These are phyloP conservation scores for Blastobotrys raffinosifermentans DNA, from an alignment of 1,139 yeast genomes.

Conservation along the genomic window DNA sequence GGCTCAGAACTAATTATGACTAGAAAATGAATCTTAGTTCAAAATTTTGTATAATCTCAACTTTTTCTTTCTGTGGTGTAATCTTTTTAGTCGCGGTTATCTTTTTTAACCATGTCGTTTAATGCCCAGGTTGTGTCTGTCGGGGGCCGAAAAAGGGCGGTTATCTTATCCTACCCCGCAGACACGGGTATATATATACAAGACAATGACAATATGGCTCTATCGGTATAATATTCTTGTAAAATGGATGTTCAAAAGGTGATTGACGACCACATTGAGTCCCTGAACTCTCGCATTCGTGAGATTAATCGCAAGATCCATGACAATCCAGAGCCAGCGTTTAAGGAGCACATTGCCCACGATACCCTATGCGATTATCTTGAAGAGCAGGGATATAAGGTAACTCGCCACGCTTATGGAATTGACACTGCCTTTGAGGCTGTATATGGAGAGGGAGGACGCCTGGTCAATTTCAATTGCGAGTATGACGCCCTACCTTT, in stretches of 20 bases:
- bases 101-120: too few species aligned
- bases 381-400: constrained; percentile 8
- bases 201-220: too few species aligned
- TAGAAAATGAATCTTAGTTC: constrained; percentile 3
- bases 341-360: constrained; percentile 9
- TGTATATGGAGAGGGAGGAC: constrained; percentile 8
- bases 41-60: constrained; percentile 1
- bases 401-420: constrained; percentile 12
- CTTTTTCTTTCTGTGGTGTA: neutral
- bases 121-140: constrained; percentile 1
- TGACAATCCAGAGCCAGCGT: constrained; percentile 10
- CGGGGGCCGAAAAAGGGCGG: neutral
- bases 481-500: constrained; percentile 25
- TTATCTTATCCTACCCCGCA: too few species aligned
- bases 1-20: constrained; percentile 41
- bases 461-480: constrained; percentile 8
- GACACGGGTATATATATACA: too few species aligned
- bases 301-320: constrained; percentile 9
- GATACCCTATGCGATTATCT: constrained; percentile 11
- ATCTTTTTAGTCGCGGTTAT: too few species aligned
- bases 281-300: too few species aligned
- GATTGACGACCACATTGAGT: too few species aligned
- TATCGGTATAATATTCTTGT: too few species aligned
- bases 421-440: constrained; percentile 12
- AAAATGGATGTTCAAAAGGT: too few species aligned